Conservation (phyloP, 2,329 filamentous ascomycete species). For the Diaporthe nobilis region DNA sequence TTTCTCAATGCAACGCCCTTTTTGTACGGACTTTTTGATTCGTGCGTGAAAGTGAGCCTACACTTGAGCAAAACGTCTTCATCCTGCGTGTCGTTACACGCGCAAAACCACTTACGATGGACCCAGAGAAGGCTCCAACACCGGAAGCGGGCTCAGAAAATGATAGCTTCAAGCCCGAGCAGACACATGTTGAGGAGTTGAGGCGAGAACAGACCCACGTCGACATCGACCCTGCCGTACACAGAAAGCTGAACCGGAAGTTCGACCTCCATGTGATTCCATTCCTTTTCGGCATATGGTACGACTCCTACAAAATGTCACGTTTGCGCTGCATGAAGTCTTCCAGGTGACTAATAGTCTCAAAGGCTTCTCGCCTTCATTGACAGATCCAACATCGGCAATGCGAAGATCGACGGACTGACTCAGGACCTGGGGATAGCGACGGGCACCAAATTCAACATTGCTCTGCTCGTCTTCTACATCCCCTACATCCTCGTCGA, state of each 20-base stretch:
- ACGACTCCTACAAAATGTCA: not conserved
- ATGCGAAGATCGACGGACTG: slow-evolving; percentile 63
- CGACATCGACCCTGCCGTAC: slow-evolving; percentile 41
- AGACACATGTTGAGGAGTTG: slow-evolving; percentile 33
- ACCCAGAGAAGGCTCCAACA: slow-evolving; percentile 7
- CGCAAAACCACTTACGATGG: not conserved
- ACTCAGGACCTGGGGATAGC: slow-evolving; percentile 61
- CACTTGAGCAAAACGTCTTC: not conserved
- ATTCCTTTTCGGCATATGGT: slow-evolving; percentile 48
- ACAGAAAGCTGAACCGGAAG: slow-evolving; percentile 46
- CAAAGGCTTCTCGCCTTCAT: slow-evolving; percentile 66
- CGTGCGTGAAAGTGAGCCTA: too few relatives aligned
- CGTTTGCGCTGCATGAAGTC: too few relatives aligned
- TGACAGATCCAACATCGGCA: slow-evolving; percentile 65
- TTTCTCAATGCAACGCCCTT: too few relatives aligned
- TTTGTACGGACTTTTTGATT: not conserved
- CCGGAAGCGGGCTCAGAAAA: slow-evolving; percentile 10
- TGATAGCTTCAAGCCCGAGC: not conserved
- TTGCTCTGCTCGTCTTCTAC: slow-evolving; percentile 74
- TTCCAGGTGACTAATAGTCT: not conserved
- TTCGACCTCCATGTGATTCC: slow-evolving; percentile 48
- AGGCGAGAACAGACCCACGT: slow-evolving; percentile 30
- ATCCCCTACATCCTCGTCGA: slow-evolving; percentile 78
- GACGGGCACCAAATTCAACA: slow-evolving; percentile 70
- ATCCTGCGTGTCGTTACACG: not conserved